A percentile compares a stretch with the other conserved stretches of the same genome.
phyloP scores from a whole-genome alignment of 306 rosid genomes.

The Glycine tomentella region DNA sequence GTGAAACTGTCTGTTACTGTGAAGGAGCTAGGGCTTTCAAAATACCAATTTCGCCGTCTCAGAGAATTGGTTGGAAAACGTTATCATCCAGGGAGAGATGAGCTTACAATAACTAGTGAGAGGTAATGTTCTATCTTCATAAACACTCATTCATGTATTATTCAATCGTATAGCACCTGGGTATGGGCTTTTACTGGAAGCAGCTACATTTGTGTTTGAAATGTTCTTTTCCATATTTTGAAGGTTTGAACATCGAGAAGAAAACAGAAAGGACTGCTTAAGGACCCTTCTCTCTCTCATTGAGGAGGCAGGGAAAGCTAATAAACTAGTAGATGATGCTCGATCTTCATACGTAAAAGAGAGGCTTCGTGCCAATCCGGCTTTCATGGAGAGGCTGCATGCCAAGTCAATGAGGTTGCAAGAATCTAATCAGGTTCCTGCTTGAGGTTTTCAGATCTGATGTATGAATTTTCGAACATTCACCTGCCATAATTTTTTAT shows the following conservation, averaged over 20 bases:
- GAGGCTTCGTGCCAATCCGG: slow-evolving; percentile 77
- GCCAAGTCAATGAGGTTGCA: slow-evolving; percentile 63
- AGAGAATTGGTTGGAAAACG: slow-evolving; percentile 92
- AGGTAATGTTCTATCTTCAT: slow-evolving; percentile 57
- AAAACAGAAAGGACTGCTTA: slow-evolving; percentile 94
- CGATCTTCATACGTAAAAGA: slow-evolving; percentile 77
- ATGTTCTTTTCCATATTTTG: slow-evolving; percentile 41
- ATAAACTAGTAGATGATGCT: slow-evolving; percentile 78
- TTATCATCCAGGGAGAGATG: slow-evolving; percentile 94
- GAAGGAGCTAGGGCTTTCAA: slow-evolving; percentile 92
- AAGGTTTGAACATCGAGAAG: slow-evolving; percentile 96
- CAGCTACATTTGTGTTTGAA: slow-evolving; percentile 19
- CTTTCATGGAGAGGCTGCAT: slow-evolving; percentile 82
- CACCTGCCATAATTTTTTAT: slow-evolving; percentile 32
- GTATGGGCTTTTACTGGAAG: slow-evolving; percentile 25
- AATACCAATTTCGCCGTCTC: slow-evolving; percentile 80
- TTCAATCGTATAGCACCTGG: neutral
- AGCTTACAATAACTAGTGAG: slow-evolving; percentile 89
- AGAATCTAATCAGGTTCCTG: slow-evolving; percentile 53
- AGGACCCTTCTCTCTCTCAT: slow-evolving; percentile 88
- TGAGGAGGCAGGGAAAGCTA: slow-evolving; percentile 96
- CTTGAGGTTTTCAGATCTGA: slow-evolving; percentile 55
- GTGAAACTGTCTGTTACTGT: slow-evolving; percentile 91
- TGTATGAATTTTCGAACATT: slow-evolving; percentile 41
- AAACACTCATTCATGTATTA: slow-evolving; percentile 17